phyloP scores from a whole-genome alignment of 2,329 filamentous ascomycete species.

The Xylariaceae sp. region DNA sequence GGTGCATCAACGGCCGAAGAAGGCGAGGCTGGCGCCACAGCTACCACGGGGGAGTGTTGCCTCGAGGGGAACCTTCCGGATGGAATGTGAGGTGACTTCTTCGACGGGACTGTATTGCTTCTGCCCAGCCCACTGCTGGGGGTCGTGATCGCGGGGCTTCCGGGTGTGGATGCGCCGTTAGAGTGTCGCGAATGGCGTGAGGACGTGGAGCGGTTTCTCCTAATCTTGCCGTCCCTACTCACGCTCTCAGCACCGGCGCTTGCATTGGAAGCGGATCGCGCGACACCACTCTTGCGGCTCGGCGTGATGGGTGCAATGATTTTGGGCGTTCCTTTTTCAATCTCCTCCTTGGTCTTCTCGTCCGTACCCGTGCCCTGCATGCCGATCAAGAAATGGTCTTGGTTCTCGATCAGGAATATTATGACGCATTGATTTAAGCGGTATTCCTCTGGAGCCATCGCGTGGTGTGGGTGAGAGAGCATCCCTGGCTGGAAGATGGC shows the following conservation, averaged over 20 bases:
- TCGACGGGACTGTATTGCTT: slow-evolving; percentile 91
- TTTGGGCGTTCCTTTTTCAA: slow-evolving; percentile 61
- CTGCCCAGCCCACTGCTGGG: slow-evolving; percentile 49
- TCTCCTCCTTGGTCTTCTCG: slow-evolving; percentile 59
- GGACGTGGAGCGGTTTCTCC: slow-evolving; percentile 85
- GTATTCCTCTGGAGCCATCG: slow-evolving; percentile 93
- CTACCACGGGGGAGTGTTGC: slow-evolving; percentile 25
- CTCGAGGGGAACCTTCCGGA: slow-evolving; percentile 56
- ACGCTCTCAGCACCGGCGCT: slow-evolving; percentile 86
- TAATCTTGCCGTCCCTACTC: slow-evolving; percentile 68
- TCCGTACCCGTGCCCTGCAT: slow-evolving; percentile 99
- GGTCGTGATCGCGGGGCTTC: slow-evolving; percentile 49
- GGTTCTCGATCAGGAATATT: slow-evolving; percentile 96
- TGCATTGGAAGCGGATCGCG: slow-evolving; percentile 75
- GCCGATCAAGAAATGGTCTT: slow-evolving; percentile 95
- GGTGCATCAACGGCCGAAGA: slow-evolving; percentile 35
- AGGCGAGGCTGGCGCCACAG: slow-evolving; percentile 37
- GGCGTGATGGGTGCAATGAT: slow-evolving; percentile 41
- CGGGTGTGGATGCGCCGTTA: slow-evolving; percentile 62
- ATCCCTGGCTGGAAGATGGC: slow-evolving; percentile 98
- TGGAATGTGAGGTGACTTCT: slow-evolving; percentile 68
- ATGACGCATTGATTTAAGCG: slow-evolving; percentile 92
- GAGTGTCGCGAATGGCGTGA: slow-evolving; percentile 79
- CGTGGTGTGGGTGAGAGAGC: slow-evolving; percentile 85
- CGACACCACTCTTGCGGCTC: slow-evolving; percentile 50